Evolutionary conservation across 257 asterid species (phyloP).

Genomic region (Scutellaria baicalensis): DNA sequence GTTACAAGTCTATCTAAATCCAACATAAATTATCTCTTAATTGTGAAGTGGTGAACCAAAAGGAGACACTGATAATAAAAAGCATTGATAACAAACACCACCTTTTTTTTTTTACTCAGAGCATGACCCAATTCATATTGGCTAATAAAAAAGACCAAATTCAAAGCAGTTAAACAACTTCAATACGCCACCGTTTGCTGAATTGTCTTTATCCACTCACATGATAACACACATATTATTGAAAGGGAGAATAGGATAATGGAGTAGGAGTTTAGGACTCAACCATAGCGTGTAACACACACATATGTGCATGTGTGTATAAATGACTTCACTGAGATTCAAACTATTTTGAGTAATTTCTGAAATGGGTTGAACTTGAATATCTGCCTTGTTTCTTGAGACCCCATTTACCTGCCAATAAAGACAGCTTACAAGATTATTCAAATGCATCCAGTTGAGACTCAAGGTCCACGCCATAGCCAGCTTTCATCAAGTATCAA

Average conservation of each 20-base stretch:
- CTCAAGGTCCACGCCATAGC: constrained; percentile 8
- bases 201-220: constrained; percentile 14
- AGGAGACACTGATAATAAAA: no score
- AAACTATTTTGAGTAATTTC: background rate
- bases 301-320: background rate
- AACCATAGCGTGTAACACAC: background rate
- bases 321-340: background rate
- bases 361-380: constrained; percentile 11
- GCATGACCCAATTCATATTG: constrained; percentile 7
- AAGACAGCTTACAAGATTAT: background rate
- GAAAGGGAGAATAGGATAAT: background rate
- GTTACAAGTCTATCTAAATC: no score
- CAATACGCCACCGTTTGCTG: constrained; percentile 30
- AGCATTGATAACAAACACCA: constrained; percentile 14
- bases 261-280: constrained; percentile 5
- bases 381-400: background rate
- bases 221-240: background rate
- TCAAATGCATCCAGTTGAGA: background rate
- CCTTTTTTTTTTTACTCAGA: constrained; percentile 1
- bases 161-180: constrained; percentile 14
- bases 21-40: no score
- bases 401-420: constrained; percentile 9
- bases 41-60: constrained; percentile 16
- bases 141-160: constrained; percentile 3
- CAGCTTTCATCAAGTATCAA: constrained; percentile 18